Conservation (phyloP, 2,329 filamentous ascomycete species). For the Aulographum hederae region DNA sequence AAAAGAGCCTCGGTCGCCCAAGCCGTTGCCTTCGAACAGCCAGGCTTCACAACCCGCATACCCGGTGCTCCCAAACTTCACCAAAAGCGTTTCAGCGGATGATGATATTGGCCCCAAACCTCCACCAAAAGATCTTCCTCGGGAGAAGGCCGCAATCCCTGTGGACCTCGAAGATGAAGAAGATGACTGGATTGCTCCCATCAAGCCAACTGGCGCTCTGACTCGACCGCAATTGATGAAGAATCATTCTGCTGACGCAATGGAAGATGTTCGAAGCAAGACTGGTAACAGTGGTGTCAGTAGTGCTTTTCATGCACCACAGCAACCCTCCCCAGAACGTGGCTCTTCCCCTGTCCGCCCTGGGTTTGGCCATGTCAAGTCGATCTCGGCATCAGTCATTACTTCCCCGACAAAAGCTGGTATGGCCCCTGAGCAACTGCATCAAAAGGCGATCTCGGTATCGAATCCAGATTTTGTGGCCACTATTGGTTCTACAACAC, state of each 20-base stretch:
- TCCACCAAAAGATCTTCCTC: slow-evolving; percentile 1
- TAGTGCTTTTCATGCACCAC: not conserved
- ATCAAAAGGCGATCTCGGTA: slow-evolving; percentile 38
- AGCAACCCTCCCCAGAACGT: not conserved
- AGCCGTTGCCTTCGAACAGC: slow-evolving; percentile 8
- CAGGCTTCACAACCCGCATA: not conserved
- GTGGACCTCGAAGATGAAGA: slow-evolving; percentile 28
- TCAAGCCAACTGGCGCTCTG: slow-evolving; percentile 8
- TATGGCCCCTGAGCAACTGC: slow-evolving; percentile 17
- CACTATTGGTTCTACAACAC: slow-evolving; percentile 32
- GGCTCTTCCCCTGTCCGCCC: slow-evolving; percentile 12
- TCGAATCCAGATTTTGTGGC: slow-evolving; percentile 20
- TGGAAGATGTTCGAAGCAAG: not conserved
- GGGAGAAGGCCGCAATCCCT: slow-evolving; percentile 4
- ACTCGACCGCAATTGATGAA: slow-evolving; percentile 1
- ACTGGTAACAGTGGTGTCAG: not conserved
- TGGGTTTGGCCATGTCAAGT: slow-evolving; percentile 37
- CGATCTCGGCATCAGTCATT: slow-evolving; percentile 41
- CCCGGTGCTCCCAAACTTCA: too few species aligned
- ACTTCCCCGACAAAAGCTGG: slow-evolving; percentile 27
- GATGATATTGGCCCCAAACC: slow-evolving; percentile 1
- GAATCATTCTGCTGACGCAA: not conserved
- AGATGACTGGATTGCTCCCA: slow-evolving; percentile 40
- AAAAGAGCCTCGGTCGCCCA: slow-evolving; percentile 18
- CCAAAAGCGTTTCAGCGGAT: not conserved